Base-by-base conservation (phyloP, 306 rosid species). In the Quercus parvula region DNA sequence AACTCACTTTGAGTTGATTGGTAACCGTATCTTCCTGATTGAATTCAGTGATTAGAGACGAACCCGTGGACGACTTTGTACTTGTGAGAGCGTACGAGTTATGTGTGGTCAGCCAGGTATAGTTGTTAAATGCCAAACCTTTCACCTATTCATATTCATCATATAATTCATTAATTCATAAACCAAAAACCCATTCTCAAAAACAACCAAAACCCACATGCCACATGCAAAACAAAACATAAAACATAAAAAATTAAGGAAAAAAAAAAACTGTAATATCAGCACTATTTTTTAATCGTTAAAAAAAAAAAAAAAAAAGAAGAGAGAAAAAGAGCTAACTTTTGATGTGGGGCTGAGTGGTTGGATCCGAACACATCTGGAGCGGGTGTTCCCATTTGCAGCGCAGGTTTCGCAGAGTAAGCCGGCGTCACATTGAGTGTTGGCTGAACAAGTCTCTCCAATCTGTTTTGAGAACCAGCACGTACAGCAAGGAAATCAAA, bases 31-130 rank as follows among this genome's bases (percentile, higher is more conserved):
- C 97, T 17, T 92, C 92, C 84, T 95, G 99, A 76, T 95, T 95
- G 91, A 88, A 88, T 1, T 97, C 90, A 11, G 98, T 19, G 27
- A 92, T 0, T 17, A 92, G 22, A 24, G 76, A 0, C 2, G 92
- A 85, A 0, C 99, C 97, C 0, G 96, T 89, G 56, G 87, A 82
- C 4, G 99, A 91, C 78, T 77, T 87, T 1, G 82, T 91, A 1
- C 96, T 97, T 11, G 86, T 85, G 69, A 77, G 77, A 82, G 99
- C 94, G 54, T 5, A 95, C 14, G 99, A 90, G 31, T 95, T 95
- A 86, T 95, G 99, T 35, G 98, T 90, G 27, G 99, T 95, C n/a
- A 95, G 86, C 99, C 99, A 95, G 57, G 99, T 85, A 80, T 92
- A 95, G 20, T 77, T 87, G 66, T 95, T 92, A 64, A 91, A 95